phyloP scores from a whole-genome alignment of 2,329 filamentous ascomycete species.

The Claviceps sorghi region DNA sequence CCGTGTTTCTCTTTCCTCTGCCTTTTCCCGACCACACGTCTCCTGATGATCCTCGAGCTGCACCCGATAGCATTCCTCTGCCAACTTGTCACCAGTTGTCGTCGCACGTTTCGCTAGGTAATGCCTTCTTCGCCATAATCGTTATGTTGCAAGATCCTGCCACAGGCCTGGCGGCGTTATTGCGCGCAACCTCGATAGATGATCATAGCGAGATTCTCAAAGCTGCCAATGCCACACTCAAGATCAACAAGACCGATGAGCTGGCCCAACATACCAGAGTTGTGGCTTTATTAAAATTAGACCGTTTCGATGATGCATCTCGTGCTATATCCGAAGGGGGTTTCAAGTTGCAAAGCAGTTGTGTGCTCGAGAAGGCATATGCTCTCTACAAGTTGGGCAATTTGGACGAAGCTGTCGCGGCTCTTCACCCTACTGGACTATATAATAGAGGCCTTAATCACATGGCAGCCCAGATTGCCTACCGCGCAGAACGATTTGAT shows the following conservation, averaged over 20 bases:
- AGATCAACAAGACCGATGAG: constrained; percentile 42
- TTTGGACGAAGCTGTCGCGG: constrained; percentile 46
- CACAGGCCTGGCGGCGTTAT: constrained; percentile 36
- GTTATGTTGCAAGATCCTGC: constrained; percentile 32
- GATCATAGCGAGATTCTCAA: constrained; percentile 64
- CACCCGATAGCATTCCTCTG: background rate
- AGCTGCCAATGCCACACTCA: constrained; percentile 45
- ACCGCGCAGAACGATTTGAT: constrained; percentile 59
- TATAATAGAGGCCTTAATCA: constrained; percentile 29
- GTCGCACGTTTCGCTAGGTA: background rate
- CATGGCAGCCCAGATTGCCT: constrained; percentile 52
- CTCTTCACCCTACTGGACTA: constrained; percentile 21
- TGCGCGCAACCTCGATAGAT: constrained; percentile 40
- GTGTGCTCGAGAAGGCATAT: constrained; percentile 59
- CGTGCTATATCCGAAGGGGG: constrained; percentile 51
- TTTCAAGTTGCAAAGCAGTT: constrained; percentile 43
- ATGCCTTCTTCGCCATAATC: background rate
- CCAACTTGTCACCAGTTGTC: background rate
- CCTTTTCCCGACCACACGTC: background rate
- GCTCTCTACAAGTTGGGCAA: constrained; percentile 69
- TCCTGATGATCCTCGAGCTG: background rate
- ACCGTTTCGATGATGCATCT: constrained; percentile 66
- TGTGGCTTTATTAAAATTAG: constrained; percentile 65
- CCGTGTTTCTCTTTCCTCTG: background rate
- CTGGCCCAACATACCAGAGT: constrained; percentile 55